Percentiles rank a stretch among this genome's conserved stretches.
phyloP scores from a whole-genome alignment of 495 filamentous ascomycete genomes.

The Talaromyces wortmannii region DNA sequence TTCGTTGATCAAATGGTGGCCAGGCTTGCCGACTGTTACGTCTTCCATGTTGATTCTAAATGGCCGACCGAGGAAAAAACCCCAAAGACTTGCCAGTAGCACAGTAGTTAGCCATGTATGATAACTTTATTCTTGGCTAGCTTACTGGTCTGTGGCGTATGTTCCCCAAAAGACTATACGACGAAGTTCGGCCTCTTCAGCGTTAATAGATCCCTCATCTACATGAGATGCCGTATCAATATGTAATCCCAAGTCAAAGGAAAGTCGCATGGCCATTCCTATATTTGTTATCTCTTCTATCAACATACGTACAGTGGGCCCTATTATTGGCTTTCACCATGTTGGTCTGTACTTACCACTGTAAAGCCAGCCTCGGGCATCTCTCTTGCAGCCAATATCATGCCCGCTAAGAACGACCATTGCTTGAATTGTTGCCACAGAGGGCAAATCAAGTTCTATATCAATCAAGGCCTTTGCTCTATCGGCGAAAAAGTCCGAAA shows the following conservation, averaged over 20 bases:
- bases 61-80: slow-evolving; percentile 22
- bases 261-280: slow-evolving; percentile 33
- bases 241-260: slow-evolving; percentile 29
- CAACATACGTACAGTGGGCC: background rate
- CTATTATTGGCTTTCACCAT: background rate
- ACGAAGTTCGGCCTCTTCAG: slow-evolving; percentile 18
- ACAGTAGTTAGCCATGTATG: background rate
- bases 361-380: slow-evolving; percentile 31
- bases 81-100: slow-evolving; percentile 15
- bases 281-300: background rate
- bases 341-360: slow-evolving; percentile 16
- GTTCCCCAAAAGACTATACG: slow-evolving; percentile 24
- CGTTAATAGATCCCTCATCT: slow-evolving; percentile 12
- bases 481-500: slow-evolving; percentile 23
- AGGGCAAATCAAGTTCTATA: slow-evolving; percentile 24
- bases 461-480: slow-evolving; percentile 24
- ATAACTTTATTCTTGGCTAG: background rate
- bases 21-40: slow-evolving; percentile 15
- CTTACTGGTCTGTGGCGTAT: slow-evolving; percentile 27
- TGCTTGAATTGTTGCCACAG: slow-evolving; percentile 25
- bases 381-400: slow-evolving; percentile 17
- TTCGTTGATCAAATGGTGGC: background rate
- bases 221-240: slow-evolving; percentile 22
- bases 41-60: slow-evolving; percentile 15
- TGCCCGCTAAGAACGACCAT: slow-evolving; percentile 24